Percentiles rank a stretch among this genome's conserved stretches.
Conservation (phyloP, 2,329 filamentous ascomycete species). For the Metarhizium rileyi region DNA sequence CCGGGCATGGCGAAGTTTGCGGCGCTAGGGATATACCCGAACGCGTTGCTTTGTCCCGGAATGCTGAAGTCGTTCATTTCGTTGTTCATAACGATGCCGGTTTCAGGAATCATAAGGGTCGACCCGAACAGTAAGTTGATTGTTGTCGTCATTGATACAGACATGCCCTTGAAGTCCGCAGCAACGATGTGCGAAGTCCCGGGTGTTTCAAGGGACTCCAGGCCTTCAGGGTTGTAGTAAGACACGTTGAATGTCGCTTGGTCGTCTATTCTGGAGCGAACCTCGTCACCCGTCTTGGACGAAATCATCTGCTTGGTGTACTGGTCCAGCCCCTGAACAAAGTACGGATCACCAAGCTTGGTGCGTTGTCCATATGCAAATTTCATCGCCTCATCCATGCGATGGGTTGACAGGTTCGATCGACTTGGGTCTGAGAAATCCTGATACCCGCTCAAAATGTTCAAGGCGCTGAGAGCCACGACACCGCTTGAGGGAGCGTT, state of each 20-base stretch:
- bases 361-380: constrained; percentile 71
- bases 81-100: constrained; percentile 63
- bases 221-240: constrained; percentile 34
- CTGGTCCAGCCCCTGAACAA: constrained; percentile 49
- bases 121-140: constrained; percentile 75
- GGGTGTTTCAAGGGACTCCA: constrained; percentile 47
- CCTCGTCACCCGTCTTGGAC: constrained; percentile 43
- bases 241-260: constrained; percentile 27
- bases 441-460: constrained; percentile 63
- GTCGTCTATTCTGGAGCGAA: constrained; percentile 37
- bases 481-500: constrained; percentile 66
- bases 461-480: constrained; percentile 63
- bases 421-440: constrained; percentile 47
- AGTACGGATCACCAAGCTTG: constrained; percentile 67
- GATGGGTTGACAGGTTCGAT: constrained; percentile 58
- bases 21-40: constrained; percentile 66
- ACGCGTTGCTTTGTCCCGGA: constrained; percentile 59
- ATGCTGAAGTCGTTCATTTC: constrained; percentile 68
- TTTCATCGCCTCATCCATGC: constrained; percentile 72
- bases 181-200: constrained; percentile 60
- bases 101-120: constrained; percentile 67
- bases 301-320: constrained; percentile 58
- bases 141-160: constrained; percentile 70
- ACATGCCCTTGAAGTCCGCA: constrained; percentile 59
- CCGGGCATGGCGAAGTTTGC: constrained; percentile 67